A percentile compares a stretch with the other conserved stretches of the same genome.
Evolutionary conservation across 345 rosid genomes (phyloP).

Genomic region (Gossypium thurberi): DNA sequence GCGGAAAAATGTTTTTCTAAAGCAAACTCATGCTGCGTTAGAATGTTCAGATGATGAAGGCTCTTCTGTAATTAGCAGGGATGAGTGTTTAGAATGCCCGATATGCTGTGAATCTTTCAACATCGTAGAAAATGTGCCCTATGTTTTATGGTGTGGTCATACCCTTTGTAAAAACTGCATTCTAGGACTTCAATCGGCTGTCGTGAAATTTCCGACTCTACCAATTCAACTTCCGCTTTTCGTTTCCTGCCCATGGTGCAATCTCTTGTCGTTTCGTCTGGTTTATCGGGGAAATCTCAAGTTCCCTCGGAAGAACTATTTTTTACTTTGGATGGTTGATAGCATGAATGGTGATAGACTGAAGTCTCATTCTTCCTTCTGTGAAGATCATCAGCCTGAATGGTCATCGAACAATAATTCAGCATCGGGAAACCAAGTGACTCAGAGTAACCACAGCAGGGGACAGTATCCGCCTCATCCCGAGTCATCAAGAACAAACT

Average conservation of each 20-base stretch:
- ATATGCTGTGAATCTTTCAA: slow-evolving; percentile 72
- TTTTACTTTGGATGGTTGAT: slow-evolving; percentile 73
- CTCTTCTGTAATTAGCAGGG: slow-evolving; percentile 17
- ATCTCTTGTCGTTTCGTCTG: slow-evolving; percentile 43
- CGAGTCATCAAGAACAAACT: not conserved
- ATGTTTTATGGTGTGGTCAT: slow-evolving; percentile 74
- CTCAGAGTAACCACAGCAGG: not conserved
- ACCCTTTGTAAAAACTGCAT: slow-evolving; percentile 62
- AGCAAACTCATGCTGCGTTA: slow-evolving; percentile 27
- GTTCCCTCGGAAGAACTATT: slow-evolving; percentile 59
- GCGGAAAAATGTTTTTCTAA: slow-evolving; percentile 27
- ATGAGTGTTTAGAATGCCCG: slow-evolving; percentile 57
- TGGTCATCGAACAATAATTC: slow-evolving; percentile 17
- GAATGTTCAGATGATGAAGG: slow-evolving; percentile 35
- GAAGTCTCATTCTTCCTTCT: slow-evolving; percentile 21
- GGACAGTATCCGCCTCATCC: not conserved
- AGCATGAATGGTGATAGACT: slow-evolving; percentile 43
- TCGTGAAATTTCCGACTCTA: slow-evolving; percentile 32
- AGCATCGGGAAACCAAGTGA: not conserved
- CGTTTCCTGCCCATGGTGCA: slow-evolving; percentile 67
- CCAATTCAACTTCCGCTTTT: slow-evolving; percentile 48
- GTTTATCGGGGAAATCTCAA: slow-evolving; percentile 43
- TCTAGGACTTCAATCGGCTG: slow-evolving; percentile 46
- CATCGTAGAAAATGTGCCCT: slow-evolving; percentile 59
- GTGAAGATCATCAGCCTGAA: slow-evolving; percentile 16